Percentiles rank a stretch among this genome's conserved stretches.
Conservation (phyloP, 1,284 basidiomycete species). For the Uromyces viciae-fabae region DNA sequence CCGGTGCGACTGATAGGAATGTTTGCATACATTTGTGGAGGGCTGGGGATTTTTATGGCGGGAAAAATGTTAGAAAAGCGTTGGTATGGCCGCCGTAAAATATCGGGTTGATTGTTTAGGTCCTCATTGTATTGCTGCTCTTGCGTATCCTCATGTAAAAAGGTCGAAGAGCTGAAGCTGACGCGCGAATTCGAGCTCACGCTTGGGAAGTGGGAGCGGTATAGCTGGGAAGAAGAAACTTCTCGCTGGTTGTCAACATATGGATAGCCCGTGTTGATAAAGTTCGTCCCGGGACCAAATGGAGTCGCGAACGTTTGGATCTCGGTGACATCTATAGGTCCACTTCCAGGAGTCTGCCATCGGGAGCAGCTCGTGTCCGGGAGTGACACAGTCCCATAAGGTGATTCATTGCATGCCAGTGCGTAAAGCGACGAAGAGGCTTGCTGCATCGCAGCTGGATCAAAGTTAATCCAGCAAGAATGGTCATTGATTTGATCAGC, state of each 20-base stretch:
- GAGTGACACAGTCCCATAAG: neutral
- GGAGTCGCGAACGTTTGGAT: neutral
- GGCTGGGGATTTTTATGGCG: conserved; percentile 22
- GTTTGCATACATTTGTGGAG: conserved; percentile 26
- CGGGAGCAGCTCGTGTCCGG: conserved; percentile 27
- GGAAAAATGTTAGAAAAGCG: neutral
- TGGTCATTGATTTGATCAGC: neutral
- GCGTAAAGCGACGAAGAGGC: neutral
- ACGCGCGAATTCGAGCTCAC: too few relatives aligned
- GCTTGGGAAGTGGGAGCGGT: too few relatives aligned
- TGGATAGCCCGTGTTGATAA: too few relatives aligned
- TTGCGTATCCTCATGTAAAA: too few relatives aligned
- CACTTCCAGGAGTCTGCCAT: conserved; percentile 13
- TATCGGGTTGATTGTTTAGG: neutral
- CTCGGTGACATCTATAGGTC: neutral
- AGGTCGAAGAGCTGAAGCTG: too few relatives aligned
- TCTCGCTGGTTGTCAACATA: too few relatives aligned
- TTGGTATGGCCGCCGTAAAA: neutral
- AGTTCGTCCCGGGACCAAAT: neutral
- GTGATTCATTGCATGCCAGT: neutral
- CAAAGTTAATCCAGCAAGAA: neutral
- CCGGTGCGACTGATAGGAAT: neutral
- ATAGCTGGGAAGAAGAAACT: too few relatives aligned
- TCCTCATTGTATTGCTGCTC: too few relatives aligned
- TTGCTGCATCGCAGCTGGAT: too few relatives aligned